phyloP scores from a whole-genome alignment of 164 flowering plant species.

The Liquidambar formosana region DNA sequence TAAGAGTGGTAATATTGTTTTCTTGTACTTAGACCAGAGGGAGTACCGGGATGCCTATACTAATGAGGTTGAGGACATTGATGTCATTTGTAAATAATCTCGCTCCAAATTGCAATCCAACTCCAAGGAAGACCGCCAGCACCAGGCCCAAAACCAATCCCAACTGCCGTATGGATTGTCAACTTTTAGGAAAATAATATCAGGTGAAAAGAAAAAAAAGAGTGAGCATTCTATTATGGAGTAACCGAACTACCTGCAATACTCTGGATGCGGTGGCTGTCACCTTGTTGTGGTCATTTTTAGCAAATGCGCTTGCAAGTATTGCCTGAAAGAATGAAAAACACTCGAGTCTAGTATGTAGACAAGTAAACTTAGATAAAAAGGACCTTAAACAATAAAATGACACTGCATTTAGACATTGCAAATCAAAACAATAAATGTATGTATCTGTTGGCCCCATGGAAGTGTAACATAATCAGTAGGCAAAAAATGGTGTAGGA shows the following conservation, averaged over 20 bases:
- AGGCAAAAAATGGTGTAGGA: too few relatives aligned
- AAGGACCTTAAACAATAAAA: too few relatives aligned
- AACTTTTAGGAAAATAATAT: too few relatives aligned
- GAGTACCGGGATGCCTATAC: conserved; percentile 72
- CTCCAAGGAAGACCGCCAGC: conserved; percentile 58
- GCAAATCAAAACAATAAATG: too few relatives aligned
- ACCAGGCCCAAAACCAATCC: conserved; percentile 66
- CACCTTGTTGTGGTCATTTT: conserved; percentile 63
- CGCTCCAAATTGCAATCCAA: conserved; percentile 67
- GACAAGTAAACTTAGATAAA: neutral
- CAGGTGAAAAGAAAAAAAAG: too few relatives aligned
- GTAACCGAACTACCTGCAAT: conserved; percentile 53
- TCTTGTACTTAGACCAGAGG: neutral
- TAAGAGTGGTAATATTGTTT: neutral
- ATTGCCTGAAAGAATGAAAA: conserved; percentile 58
- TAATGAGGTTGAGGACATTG: conserved; percentile 57
- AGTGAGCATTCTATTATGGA: too few relatives aligned
- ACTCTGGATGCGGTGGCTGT: conserved; percentile 67
- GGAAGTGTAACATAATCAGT: too few relatives aligned
- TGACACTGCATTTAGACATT: too few relatives aligned
- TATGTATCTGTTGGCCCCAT: too few relatives aligned
- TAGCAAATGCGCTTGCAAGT: conserved; percentile 87
- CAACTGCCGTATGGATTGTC: conserved; percentile 48
- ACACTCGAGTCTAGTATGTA: neutral
- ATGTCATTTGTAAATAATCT: conserved; percentile 60